A percentile compares a stretch with the other conserved stretches of the same genome.
These are phyloP conservation scores for Elaeagnus macrophylla DNA, from an alignment of 306 rosid species.

Conservation along the genomic window DNA sequence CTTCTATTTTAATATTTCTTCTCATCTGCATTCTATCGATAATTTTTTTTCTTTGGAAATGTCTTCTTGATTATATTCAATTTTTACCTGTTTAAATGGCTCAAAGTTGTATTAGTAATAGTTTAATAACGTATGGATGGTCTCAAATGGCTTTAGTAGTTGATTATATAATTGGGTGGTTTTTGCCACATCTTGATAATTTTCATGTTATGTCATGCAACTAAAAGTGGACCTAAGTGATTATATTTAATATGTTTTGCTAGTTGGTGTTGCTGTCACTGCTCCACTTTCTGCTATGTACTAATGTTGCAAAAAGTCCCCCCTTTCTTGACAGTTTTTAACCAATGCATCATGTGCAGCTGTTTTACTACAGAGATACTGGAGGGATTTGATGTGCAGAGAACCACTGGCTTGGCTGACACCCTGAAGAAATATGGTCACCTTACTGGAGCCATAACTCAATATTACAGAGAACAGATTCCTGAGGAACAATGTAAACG, in stretches of 20 bases:
- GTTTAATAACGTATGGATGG: no score
- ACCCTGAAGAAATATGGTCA: conserved; percentile 82
- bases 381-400: conserved; percentile 93
- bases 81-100: no score
- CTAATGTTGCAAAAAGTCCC: neutral
- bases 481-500: conserved; percentile 31
- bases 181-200: no score
- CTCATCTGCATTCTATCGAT: no score
- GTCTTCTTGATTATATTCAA: no score
- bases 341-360: conserved; percentile 34
- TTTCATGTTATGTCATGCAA: no score
- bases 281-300: neutral
- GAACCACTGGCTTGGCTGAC: conserved; percentile 77
- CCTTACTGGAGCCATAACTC: conserved; percentile 73
- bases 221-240: no score
- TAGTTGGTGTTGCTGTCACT: neutral
- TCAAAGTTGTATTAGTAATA: no score
- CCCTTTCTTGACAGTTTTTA: neutral
- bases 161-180: no score
- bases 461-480: conserved; percentile 48
- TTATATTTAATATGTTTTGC: neutral
- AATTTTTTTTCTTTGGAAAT: no score
- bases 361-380: conserved; percentile 89
- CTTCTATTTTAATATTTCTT: no score
- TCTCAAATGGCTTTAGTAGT: no score